phyloP scores from a whole-genome alignment of 179 eudicot genomes.

The Silene noctiflora region DNA sequence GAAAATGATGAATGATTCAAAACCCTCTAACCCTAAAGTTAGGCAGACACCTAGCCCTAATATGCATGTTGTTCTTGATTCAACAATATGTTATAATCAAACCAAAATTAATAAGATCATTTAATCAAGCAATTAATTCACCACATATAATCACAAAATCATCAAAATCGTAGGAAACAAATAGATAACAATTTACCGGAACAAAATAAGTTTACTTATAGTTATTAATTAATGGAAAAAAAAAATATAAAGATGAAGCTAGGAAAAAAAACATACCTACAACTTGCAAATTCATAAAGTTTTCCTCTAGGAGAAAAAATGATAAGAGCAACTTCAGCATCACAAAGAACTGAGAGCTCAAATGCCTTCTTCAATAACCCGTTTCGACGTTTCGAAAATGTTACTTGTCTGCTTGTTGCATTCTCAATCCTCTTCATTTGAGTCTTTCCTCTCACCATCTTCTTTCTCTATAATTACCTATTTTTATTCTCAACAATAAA shows the following conservation, averaged over 20 bases:
- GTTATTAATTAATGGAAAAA: neutral
- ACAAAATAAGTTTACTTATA: neutral
- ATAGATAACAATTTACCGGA: too few species aligned
- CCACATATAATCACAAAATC: neutral
- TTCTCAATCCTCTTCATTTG: slow-evolving; percentile 76
- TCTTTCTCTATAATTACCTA: neutral
- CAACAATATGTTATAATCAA: neutral
- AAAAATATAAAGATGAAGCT: too few species aligned
- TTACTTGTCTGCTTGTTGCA: slow-evolving; percentile 78
- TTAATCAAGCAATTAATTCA: too few species aligned
- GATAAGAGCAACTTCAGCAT: slow-evolving; percentile 67
- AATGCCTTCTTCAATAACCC: slow-evolving; percentile 70
- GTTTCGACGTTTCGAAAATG: slow-evolving; percentile 66
- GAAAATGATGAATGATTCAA: neutral
- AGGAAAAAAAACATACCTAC: slow-evolving; percentile 52
- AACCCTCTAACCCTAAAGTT: neutral
- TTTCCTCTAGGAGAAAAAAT: slow-evolving; percentile 70
- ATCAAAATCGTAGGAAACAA: too few species aligned
- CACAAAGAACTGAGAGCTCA: slow-evolving; percentile 78
- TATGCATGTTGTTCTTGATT: neutral
- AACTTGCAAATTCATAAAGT: slow-evolving; percentile 64
- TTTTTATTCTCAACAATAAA: too few species aligned
- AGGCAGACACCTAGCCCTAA: neutral
- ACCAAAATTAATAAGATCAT: neutral
- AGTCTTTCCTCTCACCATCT: slow-evolving; percentile 62